phyloP scores from a whole-genome alignment of 176 grass and related monocot genomes.

The Hordeum marinum region DNA sequence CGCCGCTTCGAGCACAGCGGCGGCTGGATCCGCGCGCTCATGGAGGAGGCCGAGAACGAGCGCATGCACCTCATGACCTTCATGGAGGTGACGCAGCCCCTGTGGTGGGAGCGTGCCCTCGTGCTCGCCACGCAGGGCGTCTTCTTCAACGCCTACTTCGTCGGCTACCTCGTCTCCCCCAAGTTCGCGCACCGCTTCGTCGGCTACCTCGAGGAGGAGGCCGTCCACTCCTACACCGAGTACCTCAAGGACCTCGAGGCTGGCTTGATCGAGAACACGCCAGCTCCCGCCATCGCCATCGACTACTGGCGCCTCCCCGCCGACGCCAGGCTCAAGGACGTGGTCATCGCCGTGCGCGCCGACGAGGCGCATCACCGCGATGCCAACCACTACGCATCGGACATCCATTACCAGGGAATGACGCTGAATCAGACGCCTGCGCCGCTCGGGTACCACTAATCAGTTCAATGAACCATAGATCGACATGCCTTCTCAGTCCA shows the following conservation, averaged over 20 bases:
- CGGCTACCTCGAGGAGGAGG: conserved; percentile 97
- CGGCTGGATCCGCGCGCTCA: conserved; percentile 74
- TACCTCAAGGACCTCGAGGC: conserved; percentile 81
- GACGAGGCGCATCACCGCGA: conserved; percentile 97
- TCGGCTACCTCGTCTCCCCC: conserved; percentile 80
- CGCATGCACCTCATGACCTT: conserved; percentile 99
- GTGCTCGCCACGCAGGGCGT: conserved; percentile 79
- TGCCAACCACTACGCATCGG: conserved; percentile 78
- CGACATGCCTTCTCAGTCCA: background rate
- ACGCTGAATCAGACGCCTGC: conserved; percentile 69
- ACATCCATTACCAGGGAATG: conserved; percentile 84
- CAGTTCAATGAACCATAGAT: background rate
- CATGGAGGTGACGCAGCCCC: conserved; percentile 71
- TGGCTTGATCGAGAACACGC: conserved; percentile 58
- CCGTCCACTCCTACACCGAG: conserved; percentile 85
- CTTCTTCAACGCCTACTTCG: conserved; percentile 95
- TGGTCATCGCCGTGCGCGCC: conserved; percentile 81
- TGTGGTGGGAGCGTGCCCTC: conserved; percentile 86
- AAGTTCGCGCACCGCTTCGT: conserved; percentile 92
- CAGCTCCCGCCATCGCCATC: conserved; percentile 46
- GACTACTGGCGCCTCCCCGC: conserved; percentile 76
- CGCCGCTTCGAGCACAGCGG: conserved; percentile 96
- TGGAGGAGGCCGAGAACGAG: conserved; percentile 99
- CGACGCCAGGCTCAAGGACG: conserved; percentile 87
- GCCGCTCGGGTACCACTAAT: conserved; percentile 71